Evolutionary conservation across 768 basidiomycete species (phyloP), one percentile per base, ranked within the genome.

Genomic region (Gyrodon lividus): DNA sequence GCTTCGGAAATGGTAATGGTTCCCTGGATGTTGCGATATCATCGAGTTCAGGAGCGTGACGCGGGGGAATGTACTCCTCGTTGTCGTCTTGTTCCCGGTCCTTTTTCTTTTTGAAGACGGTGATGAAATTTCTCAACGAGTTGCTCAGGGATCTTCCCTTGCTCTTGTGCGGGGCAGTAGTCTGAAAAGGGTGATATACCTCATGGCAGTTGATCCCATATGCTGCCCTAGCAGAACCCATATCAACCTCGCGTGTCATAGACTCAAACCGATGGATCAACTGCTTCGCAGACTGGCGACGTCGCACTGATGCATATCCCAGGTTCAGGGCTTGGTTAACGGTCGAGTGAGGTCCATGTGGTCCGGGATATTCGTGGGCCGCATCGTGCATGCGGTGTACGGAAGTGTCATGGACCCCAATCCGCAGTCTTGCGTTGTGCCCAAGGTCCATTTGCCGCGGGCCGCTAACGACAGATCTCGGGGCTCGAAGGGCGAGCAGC

Each of bases 111-210:
- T 77, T 84, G 70, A 87, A 76, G 4, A 81, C 79, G 5, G 83
- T 78, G 39, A 88, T 69, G 26, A 87, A 63, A 57, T 82, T 87
- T 35, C 79, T 77, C 55, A 88, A 69, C 16, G 85, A 87, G 63
- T 80, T 80, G 20, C 84, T 78, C 44, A 88, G 69, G 5, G 82
- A 85, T 8, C 69, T 65, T 44, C 65, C 67, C 61, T 77, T 83
- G 52, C 72, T 75, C 51, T 74, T 77, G 57, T 70, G 66, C 13
- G 60, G 39, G 7, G 40, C 49, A 24, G 60, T 45, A 7, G 54
- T 34, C 40, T 58, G 58, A 39, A 59, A 64, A 38, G 55, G 56
- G 50, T 43, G 58, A 17, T 47, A 31, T 22, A 39, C 26, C 28
- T 54, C 55, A 43, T 50, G 59, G 43, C 57, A 48, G 24, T 54